Conservation (phyloP, 2,329 filamentous ascomycete species). For the Pseudogymnoascus sp. region DNA sequence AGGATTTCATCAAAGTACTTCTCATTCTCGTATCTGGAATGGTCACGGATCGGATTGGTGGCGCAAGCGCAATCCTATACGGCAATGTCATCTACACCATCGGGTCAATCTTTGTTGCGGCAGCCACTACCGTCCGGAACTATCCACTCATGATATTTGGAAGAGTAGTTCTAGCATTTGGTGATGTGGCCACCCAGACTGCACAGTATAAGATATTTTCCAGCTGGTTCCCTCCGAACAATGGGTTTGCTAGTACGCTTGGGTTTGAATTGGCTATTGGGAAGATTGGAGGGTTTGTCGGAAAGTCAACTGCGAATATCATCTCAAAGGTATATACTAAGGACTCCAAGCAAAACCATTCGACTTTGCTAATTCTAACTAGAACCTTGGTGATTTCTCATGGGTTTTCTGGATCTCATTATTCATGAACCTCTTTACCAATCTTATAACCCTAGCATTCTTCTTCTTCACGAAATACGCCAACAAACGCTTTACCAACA, state of each 20-base stretch:
- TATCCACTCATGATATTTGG: slow-evolving; percentile 54
- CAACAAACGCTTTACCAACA: slow-evolving; percentile 37
- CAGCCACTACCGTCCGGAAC: slow-evolving; percentile 44
- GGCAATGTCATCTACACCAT: slow-evolving; percentile 52
- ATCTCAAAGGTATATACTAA: slow-evolving; percentile 35
- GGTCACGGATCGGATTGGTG: slow-evolving; percentile 49
- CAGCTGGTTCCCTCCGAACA: slow-evolving; percentile 53
- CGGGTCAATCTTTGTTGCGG: slow-evolving; percentile 50
- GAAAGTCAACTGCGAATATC: slow-evolving; percentile 50
- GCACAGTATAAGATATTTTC: slow-evolving; percentile 59
- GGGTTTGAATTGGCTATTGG: slow-evolving; percentile 52
- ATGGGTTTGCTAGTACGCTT: slow-evolving; percentile 53
- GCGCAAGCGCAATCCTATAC: slow-evolving; percentile 48
- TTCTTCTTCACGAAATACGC: slow-evolving; percentile 47
- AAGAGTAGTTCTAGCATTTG: slow-evolving; percentile 44
- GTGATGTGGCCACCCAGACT: slow-evolving; percentile 55
- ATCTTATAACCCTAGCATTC: slow-evolving; percentile 43
- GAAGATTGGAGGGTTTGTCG: slow-evolving; percentile 52
- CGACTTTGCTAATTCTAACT: background rate
- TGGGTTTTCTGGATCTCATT: slow-evolving; percentile 56
- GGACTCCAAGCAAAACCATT: background rate
- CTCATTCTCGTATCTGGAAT: slow-evolving; percentile 46
- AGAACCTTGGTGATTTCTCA: slow-evolving; percentile 49
- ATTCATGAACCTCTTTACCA: slow-evolving; percentile 57
- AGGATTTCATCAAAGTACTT: slow-evolving; percentile 52